Percentiles rank a stretch among this genome's conserved stretches.
phyloP scores from a whole-genome alignment of 257 asterid genomes.

The Ehretia macrophylla region DNA sequence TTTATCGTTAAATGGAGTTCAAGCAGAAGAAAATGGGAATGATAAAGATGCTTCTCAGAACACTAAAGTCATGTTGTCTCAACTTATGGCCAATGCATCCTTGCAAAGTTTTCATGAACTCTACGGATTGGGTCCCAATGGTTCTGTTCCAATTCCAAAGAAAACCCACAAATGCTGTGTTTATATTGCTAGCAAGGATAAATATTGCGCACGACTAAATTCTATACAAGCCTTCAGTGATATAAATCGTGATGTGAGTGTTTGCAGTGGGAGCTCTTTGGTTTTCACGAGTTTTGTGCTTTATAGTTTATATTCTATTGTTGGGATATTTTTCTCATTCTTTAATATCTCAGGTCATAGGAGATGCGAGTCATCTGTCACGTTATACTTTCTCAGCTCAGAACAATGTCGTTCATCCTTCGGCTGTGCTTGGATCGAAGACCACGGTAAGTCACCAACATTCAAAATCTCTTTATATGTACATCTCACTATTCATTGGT shows the following conservation, averaged over 20 bases:
- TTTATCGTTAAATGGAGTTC: slow-evolving; percentile 54
- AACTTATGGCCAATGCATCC: slow-evolving; percentile 86
- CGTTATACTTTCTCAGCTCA: slow-evolving; percentile 83
- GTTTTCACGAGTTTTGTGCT: slow-evolving; percentile 1
- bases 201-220: slow-evolving; percentile 78
- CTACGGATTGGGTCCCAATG: slow-evolving; percentile 55
- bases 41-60: slow-evolving; percentile 50
- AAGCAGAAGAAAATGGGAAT: slow-evolving; percentile 73
- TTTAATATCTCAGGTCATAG: slow-evolving; percentile 56
- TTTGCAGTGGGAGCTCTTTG: slow-evolving; percentile 14
- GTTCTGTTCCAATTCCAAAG: slow-evolving; percentile 38
- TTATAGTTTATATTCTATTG: background rate
- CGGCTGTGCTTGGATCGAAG: slow-evolving; percentile 74
- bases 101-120: slow-evolving; percentile 82
- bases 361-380: slow-evolving; percentile 87
- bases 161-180: slow-evolving; percentile 89
- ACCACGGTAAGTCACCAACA: slow-evolving; percentile 72
- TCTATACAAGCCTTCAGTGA: slow-evolving; percentile 89
- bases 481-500: background rate
- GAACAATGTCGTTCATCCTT: slow-evolving; percentile 79
- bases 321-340: slow-evolving; percentile 1
- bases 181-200: slow-evolving; percentile 83
- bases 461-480: background rate
- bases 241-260: slow-evolving; percentile 87
- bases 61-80: slow-evolving; percentile 62